Base-by-base conservation (phyloP, 371 early-diverging fungal genomes). In the Lichtheimia ramosa region DNA sequence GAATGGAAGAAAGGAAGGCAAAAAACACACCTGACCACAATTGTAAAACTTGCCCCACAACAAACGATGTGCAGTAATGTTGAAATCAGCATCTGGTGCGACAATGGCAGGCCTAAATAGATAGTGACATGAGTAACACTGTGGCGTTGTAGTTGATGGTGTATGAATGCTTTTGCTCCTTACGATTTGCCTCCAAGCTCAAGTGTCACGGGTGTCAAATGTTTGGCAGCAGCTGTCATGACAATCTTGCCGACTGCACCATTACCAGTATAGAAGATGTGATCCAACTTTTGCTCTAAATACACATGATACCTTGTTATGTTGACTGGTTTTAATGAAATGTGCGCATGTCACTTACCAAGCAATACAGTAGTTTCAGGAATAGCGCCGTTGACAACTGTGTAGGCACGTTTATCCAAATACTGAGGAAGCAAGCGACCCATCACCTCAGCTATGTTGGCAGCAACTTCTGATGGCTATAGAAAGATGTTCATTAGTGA, bases 181-280 rank as follows among this genome's bases (percentile, higher is more conserved):
- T 69, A 75, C 82, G 75, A 77, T 73, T 93, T 95, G 46, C 96
- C 96, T 49, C 96, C 96, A 12, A 95, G 80, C 63, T 95, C 96
- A 25, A 95, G 75, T 4, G 91, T 88, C n/a, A 91, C 88, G 39
- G 91, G 88, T 0, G 93, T 87, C 48, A 93, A 70, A 27, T 87
- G 77, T 61, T 89, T 85, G 20, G 89, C 83, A 5, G 94, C 96
- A 1, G 92, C 93, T 12, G 61, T 56, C 82, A 89, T 88, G 23
- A 95, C 85, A 21, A 93, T 75, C 58, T 79, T 86, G 23, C 92
- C 98, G 23, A 96, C 91, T 13, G 53, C 28, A n/a, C 89, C 87
- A 68, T 83, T 89, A 51, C 98, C 97, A 3, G 98, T 97, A 71
- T 90, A 97, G 54, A 94, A 92, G 62, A 94, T 95, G 69, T 92